These are phyloP conservation scores for Rhizopogon rudus DNA, from an alignment of 768 basidiomycete genomes.

Conservation along the genomic window DNA sequence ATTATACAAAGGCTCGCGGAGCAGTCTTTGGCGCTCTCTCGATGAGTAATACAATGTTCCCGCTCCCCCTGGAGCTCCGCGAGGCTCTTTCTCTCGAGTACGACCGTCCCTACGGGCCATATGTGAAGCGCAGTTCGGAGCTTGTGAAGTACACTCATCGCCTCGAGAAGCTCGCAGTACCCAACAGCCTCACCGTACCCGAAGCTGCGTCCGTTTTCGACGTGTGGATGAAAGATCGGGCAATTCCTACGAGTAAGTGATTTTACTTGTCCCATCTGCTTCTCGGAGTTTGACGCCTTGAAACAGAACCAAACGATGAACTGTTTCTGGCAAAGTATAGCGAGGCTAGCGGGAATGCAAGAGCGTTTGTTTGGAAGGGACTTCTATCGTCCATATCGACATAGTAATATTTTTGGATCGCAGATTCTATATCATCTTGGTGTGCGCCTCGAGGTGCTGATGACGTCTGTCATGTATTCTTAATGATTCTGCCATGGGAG, in stretches of 20 bases:
- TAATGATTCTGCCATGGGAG: background rate
- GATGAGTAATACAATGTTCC: slow-evolving; percentile 52
- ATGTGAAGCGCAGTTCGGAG: slow-evolving; percentile 46
- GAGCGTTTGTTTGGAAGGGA: slow-evolving; percentile 73
- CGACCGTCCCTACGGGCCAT: slow-evolving; percentile 43
- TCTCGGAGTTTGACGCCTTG: background rate
- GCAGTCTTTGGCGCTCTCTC: slow-evolving; percentile 70
- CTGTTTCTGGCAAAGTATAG: slow-evolving; percentile 75
- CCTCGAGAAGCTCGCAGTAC: slow-evolving; percentile 44
- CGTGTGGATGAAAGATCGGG: slow-evolving; percentile 63
- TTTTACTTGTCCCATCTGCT: background rate
- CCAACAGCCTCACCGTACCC: slow-evolving; percentile 50
- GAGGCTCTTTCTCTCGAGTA: slow-evolving; percentile 51
- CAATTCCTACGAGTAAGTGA: slow-evolving; percentile 44
- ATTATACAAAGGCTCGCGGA: slow-evolving; percentile 49
- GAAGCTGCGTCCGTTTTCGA: slow-evolving; percentile 79
- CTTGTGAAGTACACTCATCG: slow-evolving; percentile 53
- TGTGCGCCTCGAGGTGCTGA: background rate
- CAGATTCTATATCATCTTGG: background rate
- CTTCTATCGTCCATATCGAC: slow-evolving; percentile 32
- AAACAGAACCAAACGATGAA: slow-evolving; percentile 51
- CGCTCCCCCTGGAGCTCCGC: slow-evolving; percentile 56
- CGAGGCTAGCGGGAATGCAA: slow-evolving; percentile 73
- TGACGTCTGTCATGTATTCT: background rate
- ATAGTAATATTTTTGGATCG: slow-evolving; percentile 6